These are phyloP conservation scores for Kalaharituber pfeilii DNA, from an alignment of 2,329 filamentous ascomycete species.

Conservation along the genomic window DNA sequence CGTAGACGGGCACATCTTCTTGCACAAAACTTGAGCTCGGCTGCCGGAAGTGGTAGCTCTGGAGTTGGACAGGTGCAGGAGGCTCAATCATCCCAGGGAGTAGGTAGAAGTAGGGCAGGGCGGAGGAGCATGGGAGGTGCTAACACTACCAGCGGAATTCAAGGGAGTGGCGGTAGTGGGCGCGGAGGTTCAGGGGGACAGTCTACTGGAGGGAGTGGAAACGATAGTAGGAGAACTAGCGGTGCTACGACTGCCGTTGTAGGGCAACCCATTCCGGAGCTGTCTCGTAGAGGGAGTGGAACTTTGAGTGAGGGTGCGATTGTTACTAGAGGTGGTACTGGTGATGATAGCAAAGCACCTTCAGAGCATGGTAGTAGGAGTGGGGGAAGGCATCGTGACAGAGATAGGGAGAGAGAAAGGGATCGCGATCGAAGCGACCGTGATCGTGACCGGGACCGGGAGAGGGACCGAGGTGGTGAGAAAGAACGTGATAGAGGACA, in stretches of 20 bases:
- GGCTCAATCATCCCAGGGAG: background rate
- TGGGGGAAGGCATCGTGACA: slow-evolving; percentile 11
- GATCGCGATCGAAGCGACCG: slow-evolving; percentile 8
- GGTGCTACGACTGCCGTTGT: background rate
- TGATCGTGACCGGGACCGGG: slow-evolving; percentile 13
- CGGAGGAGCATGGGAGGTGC: background rate
- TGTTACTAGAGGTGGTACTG: background rate
- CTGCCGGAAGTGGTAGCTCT: background rate
- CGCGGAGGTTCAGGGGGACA: background rate
- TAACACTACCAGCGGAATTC: background rate
- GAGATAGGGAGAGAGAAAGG: slow-evolving; percentile 15
- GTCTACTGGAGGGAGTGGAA: background rate
- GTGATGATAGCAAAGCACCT: slow-evolving; percentile 1
- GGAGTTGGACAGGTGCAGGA: background rate
- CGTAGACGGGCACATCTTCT: background rate
- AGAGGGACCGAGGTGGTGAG: slow-evolving; percentile 3
- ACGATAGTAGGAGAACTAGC: background rate
- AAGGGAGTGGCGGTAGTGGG: background rate
- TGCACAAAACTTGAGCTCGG: background rate
- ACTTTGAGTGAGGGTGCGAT: background rate
- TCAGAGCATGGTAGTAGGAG: background rate
- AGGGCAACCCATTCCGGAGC: background rate
- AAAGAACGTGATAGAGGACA: slow-evolving; percentile 7
- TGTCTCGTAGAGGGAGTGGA: background rate
- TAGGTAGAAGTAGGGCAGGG: background rate